A percentile compares a stretch with the other conserved stretches of the same genome.
Conservation (phyloP, 176 grass and related monocot species). For the Cocos nucifera region DNA sequence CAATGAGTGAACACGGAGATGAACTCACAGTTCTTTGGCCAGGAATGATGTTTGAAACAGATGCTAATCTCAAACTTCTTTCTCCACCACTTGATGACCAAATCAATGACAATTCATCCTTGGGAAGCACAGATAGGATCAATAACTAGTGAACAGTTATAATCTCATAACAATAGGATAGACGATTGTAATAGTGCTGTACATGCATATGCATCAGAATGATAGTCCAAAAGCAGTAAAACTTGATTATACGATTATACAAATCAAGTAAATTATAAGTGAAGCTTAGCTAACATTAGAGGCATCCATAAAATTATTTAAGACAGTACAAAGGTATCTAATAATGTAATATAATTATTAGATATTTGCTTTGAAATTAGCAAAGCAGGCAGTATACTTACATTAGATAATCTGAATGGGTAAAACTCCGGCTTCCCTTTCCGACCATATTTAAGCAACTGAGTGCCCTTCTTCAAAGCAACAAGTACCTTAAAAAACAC, state of each 20-base stretch:
- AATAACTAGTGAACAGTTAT: too few relatives aligned
- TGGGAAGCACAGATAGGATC: not conserved
- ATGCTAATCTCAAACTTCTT: slow-evolving; percentile 13
- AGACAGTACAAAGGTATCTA: too few relatives aligned
- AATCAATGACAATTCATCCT: slow-evolving; percentile 22
- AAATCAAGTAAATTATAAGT: too few relatives aligned
- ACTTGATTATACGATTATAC: too few relatives aligned
- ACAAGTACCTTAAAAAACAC: slow-evolving; percentile 9
- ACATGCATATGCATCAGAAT: too few relatives aligned
- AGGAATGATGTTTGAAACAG: slow-evolving; percentile 19
- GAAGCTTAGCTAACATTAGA: too few relatives aligned
- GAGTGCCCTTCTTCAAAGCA: slow-evolving; percentile 13
- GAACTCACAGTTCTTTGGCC: slow-evolving; percentile 16
- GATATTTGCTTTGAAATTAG: not conserved
- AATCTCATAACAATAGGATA: too few relatives aligned
- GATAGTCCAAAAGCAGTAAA: too few relatives aligned
- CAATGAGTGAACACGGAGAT: not conserved
- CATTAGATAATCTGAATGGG: slow-evolving; percentile 19
- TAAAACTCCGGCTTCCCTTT: slow-evolving; percentile 15
- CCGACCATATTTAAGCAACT: slow-evolving; percentile 16
- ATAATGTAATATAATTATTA: too few relatives aligned
- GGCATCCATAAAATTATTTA: too few relatives aligned
- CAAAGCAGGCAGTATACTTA: not conserved
- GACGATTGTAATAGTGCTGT: too few relatives aligned
- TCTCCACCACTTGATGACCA: slow-evolving; percentile 12